Base-by-base conservation (phyloP, 257 asterid species). In the Cinchona pubescens region DNA sequence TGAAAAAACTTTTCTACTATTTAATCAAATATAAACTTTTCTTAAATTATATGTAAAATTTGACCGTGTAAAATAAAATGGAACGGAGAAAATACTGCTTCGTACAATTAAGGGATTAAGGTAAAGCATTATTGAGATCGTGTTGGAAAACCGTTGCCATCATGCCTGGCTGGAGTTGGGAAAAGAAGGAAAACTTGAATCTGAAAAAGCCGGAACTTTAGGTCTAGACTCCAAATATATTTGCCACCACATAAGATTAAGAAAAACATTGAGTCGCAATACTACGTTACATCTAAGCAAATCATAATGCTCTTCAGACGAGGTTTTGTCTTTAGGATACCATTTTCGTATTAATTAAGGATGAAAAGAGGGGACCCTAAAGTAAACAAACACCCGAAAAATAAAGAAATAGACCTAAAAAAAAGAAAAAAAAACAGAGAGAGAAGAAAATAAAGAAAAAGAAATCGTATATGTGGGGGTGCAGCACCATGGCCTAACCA, bases 181-280 rank as follows among this genome's bases (percentile, higher is more conserved):
- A 6, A 64, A 64, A 18, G 25, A 37, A 35, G 29, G 29, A 40
- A 64, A 35, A 66, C 61, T 55, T 23, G 60, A 65, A 38, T 15
- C 23, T 23, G 4, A 4, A 18, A 67, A 67, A 67, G 72, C 72
- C 72, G 56, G 25, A 67, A 67, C 72, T 67, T 67, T 67, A 42
- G 37, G 72, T 14, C 56, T 67, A 67, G 1, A 42, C 12, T 67
- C 56, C 72, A 67, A 67, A 67, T 23, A 37, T 14, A 19, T 40
- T n/a, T 13, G 51, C 51, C 51, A 3, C 14, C 23, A 0, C 34
- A 4, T 35, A 64, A 2, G 12, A 21, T 19, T 7, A 34, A 64
- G 10, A 29, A 61, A 61, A 61, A 30, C 19, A 5, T 1, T 23
- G 23, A 3, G 67, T 61, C 67, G 16, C 67, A 27, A n/a, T 59